Base-by-base conservation (phyloP, 805 yeast species). In the Candida odintsovae region DNA sequence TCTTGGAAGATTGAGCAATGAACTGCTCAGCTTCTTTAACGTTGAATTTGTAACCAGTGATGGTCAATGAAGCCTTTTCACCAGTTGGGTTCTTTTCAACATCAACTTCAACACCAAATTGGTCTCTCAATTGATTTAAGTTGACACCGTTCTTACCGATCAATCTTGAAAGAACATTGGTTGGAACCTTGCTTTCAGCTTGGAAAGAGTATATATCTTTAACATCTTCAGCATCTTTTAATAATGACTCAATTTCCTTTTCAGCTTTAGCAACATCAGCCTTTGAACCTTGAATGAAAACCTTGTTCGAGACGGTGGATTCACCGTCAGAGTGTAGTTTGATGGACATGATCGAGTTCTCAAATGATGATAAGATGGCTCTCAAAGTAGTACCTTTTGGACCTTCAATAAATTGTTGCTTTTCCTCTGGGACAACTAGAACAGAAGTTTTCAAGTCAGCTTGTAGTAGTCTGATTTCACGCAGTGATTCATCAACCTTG, bases 101-200 rank as follows among this genome's bases (percentile, higher is more conserved):
- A 58, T 90, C 96, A 51, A 94, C 75, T 55, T 76, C 77, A 54
- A 86, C 88, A 41, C 82, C 88, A 57, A 73, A 88, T 58, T 86
- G 84, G 10, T 85, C 87, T 52, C 85, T 76, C 50, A 89, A 64
- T 42, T 77, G 70, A 55, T 78, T 77, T 60, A 94, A 68, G 61
- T 81, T 80, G 38, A 87, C 69, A 46, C 99, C 99, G 50, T 80
- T 86, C 62, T 84, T 86, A 55, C 99, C 99, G 65, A 94, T 89
- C 45, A 95, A 73, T 67, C 94, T 82, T 25, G 94, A 76, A 49
- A 92, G 70, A 41, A 80, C 77, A 43, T 73, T 68, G 2, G 80
- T 66, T 51, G 97, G 95, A 61, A 89, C 81, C 26, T 71, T 72
- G 44, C 83, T 61, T 36, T 68, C 66, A 18, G 77, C 68, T 41